Conservation (phyloP, 139 green algal genomes). For the Nannochloris sp. region DNA sequence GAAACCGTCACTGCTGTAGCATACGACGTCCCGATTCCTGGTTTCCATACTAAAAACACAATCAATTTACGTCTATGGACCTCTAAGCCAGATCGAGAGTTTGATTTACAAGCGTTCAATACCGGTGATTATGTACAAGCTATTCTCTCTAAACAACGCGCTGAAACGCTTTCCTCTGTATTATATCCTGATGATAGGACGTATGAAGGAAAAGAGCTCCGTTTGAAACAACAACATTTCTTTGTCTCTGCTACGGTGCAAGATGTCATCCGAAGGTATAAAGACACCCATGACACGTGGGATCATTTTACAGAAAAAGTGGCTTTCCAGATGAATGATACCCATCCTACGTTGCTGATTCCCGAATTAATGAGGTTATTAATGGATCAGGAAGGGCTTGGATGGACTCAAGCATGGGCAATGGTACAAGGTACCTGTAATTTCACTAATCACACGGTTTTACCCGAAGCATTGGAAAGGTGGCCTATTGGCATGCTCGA, state of each 20-base stretch:
- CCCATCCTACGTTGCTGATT: conserved; percentile 87
- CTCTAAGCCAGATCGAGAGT: conserved; percentile 85
- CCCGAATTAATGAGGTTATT: conserved; percentile 97
- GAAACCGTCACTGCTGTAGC: conserved; percentile 89
- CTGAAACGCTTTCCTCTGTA: conserved; percentile 92
- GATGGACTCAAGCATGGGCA: conserved; percentile 90
- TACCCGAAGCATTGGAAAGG: conserved; percentile 96
- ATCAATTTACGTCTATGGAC: conserved; percentile 98
- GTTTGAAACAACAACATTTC: conserved; percentile 99
- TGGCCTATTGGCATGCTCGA: conserved; percentile 89
- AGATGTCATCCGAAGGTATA: conserved; percentile 82
- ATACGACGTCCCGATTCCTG: conserved; percentile 98
- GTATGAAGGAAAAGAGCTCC: conserved; percentile 95
- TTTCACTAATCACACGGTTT: conserved; percentile 99
- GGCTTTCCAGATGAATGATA: conserved; percentile 97
- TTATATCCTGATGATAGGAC: conserved; percentile 97
- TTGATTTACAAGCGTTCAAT: conserved; percentile 99
- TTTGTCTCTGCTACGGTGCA: conserved; percentile 94
- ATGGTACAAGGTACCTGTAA: conserved; percentile 77
- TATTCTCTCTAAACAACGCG: conserved; percentile 91
- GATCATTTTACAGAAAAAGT: conserved; percentile 82
- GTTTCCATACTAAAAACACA: conserved; percentile 94
- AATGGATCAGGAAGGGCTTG: conserved; percentile 90
- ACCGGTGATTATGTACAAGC: conserved; percentile 84
- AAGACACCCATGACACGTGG: conserved; percentile 54